Base-by-base conservation (phyloP, 2,329 filamentous ascomycete genomes). In the Alternaria sp. region DNA sequence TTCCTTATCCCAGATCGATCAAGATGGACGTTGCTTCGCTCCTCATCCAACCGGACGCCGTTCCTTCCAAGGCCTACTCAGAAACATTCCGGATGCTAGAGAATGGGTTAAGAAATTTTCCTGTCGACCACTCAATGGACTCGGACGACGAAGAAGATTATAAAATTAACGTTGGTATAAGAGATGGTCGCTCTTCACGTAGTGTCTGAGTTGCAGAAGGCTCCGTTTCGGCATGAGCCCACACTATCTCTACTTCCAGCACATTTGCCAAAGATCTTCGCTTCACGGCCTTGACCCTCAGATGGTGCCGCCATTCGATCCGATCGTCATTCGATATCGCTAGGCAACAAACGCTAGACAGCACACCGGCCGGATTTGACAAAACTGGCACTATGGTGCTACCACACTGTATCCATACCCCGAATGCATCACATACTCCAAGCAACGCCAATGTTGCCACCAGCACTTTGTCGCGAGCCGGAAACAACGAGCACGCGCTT, bases 1-100 rank as follows among this genome's bases (percentile, higher is more conserved):
- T 51, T 4, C 51, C 62, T 5, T 53, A 65, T 12, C 66, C 67
- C 6, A 71, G 59, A 46, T 57, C 73, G 1, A 65, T 75, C 23
- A 55, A 53, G 2, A 70, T 77, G 54, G 67, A 77, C 25, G 47
- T 70, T 26, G 58, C 67, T 1, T 64, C 63, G 4, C 63, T 78
- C 12, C 60, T 71, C 18, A 73, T 77, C n/a, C 68, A 76, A 21
- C 69, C 71, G 14, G 69, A 74, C 2, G 70, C 70, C 1, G 70
- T 77, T n/a, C 76, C 76, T 6, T 78, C 76, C 0, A 68, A 70
- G 21, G 65, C 64, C 3, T 78, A 78, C 33, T 51, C 63, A 14
- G 65, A 77, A 23, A 74, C 73, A 7, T 71, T 78, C 20, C 58
- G 66, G 20, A 72, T 76, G 74, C 62, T 78, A 10, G 71, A 78